A percentile compares a stretch with the other conserved stretches of the same genome.
These are phyloP conservation scores for Phytophthora kernoviae DNA, from an alignment of 352 stramenopile species.

Conservation along the genomic window DNA sequence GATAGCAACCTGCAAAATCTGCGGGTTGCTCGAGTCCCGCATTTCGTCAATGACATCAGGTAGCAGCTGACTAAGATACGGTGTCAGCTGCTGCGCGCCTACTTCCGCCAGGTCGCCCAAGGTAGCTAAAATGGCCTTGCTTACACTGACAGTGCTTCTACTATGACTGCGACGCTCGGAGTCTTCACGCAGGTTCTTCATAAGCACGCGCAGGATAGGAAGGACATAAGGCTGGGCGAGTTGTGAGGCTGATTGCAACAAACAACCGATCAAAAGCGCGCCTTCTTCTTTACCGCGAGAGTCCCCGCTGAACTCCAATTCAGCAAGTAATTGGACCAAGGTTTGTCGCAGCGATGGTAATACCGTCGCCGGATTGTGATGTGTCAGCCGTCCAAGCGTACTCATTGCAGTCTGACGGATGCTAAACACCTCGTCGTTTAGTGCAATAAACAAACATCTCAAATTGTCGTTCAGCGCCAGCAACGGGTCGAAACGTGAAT, in stretches of 20 bases:
- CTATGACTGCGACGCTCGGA: constrained; percentile 70
- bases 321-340: constrained; percentile 83
- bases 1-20: constrained; percentile 86
- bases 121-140: constrained; percentile 84
- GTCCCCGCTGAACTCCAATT: constrained; percentile 87
- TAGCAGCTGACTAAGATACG: constrained; percentile 85
- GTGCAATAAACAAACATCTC: constrained; percentile 83
- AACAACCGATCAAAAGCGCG: constrained; percentile 77
- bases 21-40: constrained; percentile 82
- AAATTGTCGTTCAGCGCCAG: constrained; percentile 86
- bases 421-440: constrained; percentile 89
- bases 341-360: constrained; percentile 85
- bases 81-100: constrained; percentile 75
- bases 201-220: constrained; percentile 82
- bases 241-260: constrained; percentile 77
- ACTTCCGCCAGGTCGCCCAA: constrained; percentile 83
- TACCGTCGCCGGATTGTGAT: constrained; percentile 84
- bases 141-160: constrained; percentile 79
- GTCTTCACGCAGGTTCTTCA: constrained; percentile 89
- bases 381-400: constrained; percentile 82
- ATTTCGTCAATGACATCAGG: constrained; percentile 89
- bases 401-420: constrained; percentile 91
- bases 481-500: constrained; percentile 82
- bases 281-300: constrained; percentile 84
- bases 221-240: constrained; percentile 87